A percentile compares a stretch with the other conserved stretches of the same genome.
Conservation (phyloP, 441 rosid genomes). For the Monsonia emarginata region DNA sequence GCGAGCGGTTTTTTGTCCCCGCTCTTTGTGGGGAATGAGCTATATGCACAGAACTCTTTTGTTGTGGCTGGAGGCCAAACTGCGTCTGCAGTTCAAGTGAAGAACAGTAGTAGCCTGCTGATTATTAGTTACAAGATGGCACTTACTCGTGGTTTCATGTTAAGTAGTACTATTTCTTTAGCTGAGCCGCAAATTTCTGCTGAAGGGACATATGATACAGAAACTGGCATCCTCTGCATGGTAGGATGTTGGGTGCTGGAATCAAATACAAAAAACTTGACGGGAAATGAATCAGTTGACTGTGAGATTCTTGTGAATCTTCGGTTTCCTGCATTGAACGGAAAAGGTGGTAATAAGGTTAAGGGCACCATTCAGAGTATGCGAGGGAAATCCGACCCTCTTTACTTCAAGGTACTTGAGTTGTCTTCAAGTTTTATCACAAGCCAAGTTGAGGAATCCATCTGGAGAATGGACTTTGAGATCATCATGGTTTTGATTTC, state of each 20-base stretch:
- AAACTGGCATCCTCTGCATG: slow-evolving; percentile 71
- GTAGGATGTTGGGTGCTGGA: slow-evolving; percentile 49
- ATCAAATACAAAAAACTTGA: slow-evolving; percentile 18
- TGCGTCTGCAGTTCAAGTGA: slow-evolving; percentile 20
- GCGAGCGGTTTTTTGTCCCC: slow-evolving; percentile 49
- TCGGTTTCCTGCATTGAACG: slow-evolving; percentile 51
- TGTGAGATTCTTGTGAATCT: slow-evolving; percentile 48
- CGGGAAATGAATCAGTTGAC: slow-evolving; percentile 31
- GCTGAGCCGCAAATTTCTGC: slow-evolving; percentile 42
- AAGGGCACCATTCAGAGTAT: slow-evolving; percentile 63
- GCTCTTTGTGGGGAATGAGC: slow-evolving; percentile 50
- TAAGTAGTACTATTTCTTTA: slow-evolving; percentile 19
- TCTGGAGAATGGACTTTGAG: slow-evolving; percentile 92
- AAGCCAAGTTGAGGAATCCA: slow-evolving; percentile 57
- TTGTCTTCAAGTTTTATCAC: slow-evolving; percentile 46
- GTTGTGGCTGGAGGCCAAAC: not conserved
- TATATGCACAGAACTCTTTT: slow-evolving; percentile 17
- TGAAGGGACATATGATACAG: slow-evolving; percentile 62
- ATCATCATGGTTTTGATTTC: slow-evolving; percentile 61
- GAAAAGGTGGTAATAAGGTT: slow-evolving; percentile 34
- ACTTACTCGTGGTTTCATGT: slow-evolving; percentile 20
- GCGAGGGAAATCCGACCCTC: slow-evolving; percentile 48
- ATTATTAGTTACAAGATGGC: slow-evolving; percentile 59
- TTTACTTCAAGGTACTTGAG: slow-evolving; percentile 47
- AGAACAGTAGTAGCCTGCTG: slow-evolving; percentile 30